Percentiles rank a stretch among this genome's conserved stretches.
Evolutionary conservation across 345 rosid genomes (phyloP).

Genomic region (Eucalyptus lansdowneana): DNA sequence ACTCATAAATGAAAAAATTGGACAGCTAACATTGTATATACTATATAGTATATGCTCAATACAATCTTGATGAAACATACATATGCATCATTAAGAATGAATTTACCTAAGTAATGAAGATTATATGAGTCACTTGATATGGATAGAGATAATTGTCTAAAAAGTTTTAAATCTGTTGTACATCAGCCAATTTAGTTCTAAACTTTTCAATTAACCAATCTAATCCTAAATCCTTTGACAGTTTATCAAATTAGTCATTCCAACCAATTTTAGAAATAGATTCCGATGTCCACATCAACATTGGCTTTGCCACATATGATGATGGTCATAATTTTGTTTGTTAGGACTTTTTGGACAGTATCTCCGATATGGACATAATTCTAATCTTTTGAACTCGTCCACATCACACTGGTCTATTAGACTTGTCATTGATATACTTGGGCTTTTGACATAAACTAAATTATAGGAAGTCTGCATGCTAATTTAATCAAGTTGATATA

Average conservation of each 20-base stretch:
- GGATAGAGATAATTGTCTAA: background rate
- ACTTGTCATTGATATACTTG: background rate
- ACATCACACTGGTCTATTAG: background rate
- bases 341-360: background rate
- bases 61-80: background rate
- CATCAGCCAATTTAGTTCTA: accelerated
- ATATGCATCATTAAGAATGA: background rate
- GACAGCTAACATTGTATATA: background rate
- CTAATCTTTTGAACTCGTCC: background rate
- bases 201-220: background rate
- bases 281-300: background rate
- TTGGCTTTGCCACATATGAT: accelerated
- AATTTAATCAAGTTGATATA: background rate
- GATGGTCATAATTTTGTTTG: background rate
- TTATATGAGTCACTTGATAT: background rate
- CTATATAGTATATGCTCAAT: background rate
- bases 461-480: background rate
- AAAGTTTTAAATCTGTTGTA: background rate
- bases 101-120: background rate
- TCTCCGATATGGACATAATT: background rate
- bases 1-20: background rate
- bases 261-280: background rate
- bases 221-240: accelerated
- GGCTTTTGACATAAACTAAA: background rate
- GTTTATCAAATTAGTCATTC: accelerated